phyloP scores from a whole-genome alignment of 2,329 filamentous ascomycete species.

The Fusarium tjaetaba region DNA sequence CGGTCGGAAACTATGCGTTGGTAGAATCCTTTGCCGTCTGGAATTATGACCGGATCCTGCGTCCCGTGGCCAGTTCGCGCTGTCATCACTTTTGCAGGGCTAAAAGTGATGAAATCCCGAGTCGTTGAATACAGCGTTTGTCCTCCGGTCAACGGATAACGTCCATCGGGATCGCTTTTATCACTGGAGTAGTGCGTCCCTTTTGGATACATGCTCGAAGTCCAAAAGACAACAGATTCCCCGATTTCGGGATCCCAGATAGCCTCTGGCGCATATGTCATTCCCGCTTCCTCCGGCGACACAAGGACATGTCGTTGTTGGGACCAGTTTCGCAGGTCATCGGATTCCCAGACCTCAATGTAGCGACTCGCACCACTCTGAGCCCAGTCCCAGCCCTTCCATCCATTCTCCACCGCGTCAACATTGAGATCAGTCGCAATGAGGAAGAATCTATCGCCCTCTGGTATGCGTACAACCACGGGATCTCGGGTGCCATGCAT shows the following conservation, averaged over 20 bases:
- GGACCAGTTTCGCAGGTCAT: neutral
- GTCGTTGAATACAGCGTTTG: neutral
- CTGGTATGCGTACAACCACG: neutral
- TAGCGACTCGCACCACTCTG: neutral
- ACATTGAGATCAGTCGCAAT: neutral
- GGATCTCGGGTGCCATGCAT: neutral
- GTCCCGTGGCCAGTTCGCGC: neutral
- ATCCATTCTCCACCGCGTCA: neutral
- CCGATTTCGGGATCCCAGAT: neutral
- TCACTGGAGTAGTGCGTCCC: neutral
- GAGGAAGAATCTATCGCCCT: neutral
- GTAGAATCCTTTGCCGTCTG: neutral
- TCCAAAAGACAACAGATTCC: neutral
- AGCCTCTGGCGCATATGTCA: neutral
- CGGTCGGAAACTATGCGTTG: neutral
- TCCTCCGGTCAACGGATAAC: neutral
- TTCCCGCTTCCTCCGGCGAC: neutral
- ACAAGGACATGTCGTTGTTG: neutral
- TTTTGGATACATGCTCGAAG: neutral
- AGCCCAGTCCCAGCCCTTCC: neutral
- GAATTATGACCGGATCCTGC: rapidly evolving
- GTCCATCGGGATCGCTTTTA: neutral
- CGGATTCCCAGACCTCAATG: neutral
- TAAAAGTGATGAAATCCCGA: neutral
- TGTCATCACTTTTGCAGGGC: neutral